Evolutionary conservation across 805 yeast species (phyloP).

Genomic region (Blastobotrys muscicola): DNA sequence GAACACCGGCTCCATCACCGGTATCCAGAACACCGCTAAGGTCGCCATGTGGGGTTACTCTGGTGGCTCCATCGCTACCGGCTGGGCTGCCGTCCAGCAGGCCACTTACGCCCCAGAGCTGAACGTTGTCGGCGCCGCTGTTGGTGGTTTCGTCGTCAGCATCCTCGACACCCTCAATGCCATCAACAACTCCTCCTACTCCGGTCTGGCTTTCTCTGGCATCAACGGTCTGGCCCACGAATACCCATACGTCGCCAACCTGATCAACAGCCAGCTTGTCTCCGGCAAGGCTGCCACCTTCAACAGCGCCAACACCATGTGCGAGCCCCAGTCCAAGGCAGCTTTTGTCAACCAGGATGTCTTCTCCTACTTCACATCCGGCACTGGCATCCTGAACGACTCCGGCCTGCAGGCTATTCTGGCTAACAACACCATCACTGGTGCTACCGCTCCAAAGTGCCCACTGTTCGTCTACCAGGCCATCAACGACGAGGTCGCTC

Average conservation of each 20-base stretch:
- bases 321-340: neutral
- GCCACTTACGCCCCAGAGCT: slow-evolving; percentile 21
- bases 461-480: slow-evolving; percentile 20
- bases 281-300: too few relatives aligned
- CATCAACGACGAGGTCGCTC: slow-evolving; percentile 15
- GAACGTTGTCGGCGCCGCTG: slow-evolving; percentile 20
- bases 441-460: slow-evolving; percentile 11
- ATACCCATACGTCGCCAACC: slow-evolving; percentile 12
- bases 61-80: slow-evolving; percentile 67
- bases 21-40: slow-evolving; percentile 24
- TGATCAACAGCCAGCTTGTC: too few relatives aligned
- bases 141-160: slow-evolving; percentile 22
- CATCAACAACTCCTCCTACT: slow-evolving; percentile 16
- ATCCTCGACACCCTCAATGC: slow-evolving; percentile 9
- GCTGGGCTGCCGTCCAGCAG: slow-evolving; percentile 31
- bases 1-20: slow-evolving; percentile 17
- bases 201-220: slow-evolving; percentile 21
- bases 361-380: slow-evolving; percentile 12
- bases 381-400: slow-evolving; percentile 11
- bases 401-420: slow-evolving; percentile 11
- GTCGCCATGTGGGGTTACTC: slow-evolving; percentile 83
- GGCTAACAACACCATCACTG: slow-evolving; percentile 18
- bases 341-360: slow-evolving; percentile 9
- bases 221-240: slow-evolving; percentile 21
- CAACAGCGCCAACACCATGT: too few relatives aligned